Conservation (phyloP, 805 yeast species). For the Cyberlindnera galapagoensis region DNA sequence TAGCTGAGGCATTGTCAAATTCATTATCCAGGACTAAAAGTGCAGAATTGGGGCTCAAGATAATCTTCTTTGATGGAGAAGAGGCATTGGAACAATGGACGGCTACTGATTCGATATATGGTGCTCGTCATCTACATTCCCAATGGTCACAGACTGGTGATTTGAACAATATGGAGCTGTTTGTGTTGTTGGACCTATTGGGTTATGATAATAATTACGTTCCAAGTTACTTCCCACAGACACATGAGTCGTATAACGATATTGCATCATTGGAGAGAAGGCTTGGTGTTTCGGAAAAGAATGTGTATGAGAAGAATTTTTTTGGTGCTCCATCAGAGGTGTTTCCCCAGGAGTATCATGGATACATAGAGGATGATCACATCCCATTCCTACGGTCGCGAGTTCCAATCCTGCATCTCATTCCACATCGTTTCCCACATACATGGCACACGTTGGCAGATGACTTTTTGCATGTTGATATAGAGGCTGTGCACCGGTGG, state of each 20-base stretch:
- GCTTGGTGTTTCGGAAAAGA: constrained; percentile 6
- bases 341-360: constrained; percentile 11
- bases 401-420: constrained; percentile 43
- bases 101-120: constrained; percentile 46
- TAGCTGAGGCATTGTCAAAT: constrained; percentile 26
- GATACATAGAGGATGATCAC: constrained; percentile 44
- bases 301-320: constrained; percentile 2
- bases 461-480: constrained; percentile 35
- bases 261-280: constrained; percentile 31
- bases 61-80: constrained; percentile 56
- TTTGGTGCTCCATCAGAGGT: constrained; percentile 14
- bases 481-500: constrained; percentile 39
- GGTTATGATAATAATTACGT: constrained; percentile 31
- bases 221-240: constrained; percentile 37
- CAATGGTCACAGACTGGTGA: constrained; percentile 26
- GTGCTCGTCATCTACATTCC: constrained; percentile 43
- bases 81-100: constrained; percentile 54
- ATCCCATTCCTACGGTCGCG: constrained; percentile 42
- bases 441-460: constrained; percentile 49
- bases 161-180: constrained; percentile 32
- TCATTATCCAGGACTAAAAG: constrained; percentile 7
- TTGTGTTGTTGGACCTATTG: constrained; percentile 45
- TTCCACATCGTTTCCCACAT: constrained; percentile 45
- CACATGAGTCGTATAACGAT: constrained; percentile 32
- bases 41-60: constrained; percentile 32